phyloP scores from a whole-genome alignment of 306 rosid genomes.

The Glycine latifolia region DNA sequence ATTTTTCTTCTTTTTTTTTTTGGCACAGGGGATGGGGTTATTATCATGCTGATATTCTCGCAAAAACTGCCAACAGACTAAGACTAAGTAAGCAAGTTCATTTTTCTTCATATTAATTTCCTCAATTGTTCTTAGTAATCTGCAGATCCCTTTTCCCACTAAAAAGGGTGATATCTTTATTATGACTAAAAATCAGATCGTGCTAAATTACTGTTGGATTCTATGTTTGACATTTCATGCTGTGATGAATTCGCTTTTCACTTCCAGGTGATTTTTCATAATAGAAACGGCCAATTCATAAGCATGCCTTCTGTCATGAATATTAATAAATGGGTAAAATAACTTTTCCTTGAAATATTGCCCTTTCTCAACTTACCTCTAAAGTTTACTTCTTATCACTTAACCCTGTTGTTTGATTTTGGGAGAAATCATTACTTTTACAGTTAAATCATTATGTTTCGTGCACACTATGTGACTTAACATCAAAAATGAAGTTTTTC shows the following conservation, averaged over 20 bases:
- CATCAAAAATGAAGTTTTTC: not conserved
- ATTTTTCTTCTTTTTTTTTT: not conserved
- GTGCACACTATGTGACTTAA: not conserved
- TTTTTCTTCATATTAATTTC: not conserved
- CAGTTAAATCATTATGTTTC: not conserved
- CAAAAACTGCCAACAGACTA: not conserved
- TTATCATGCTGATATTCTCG: not conserved
- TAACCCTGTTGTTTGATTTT: not conserved
- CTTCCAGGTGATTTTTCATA: not conserved
- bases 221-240: not conserved
- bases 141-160: not conserved
- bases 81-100: not conserved
- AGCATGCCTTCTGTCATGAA: not conserved
- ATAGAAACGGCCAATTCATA: not conserved
- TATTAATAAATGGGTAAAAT: not conserved
- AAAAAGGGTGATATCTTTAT: not conserved
- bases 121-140: not conserved
- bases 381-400: not conserved
- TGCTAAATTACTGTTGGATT: not conserved
- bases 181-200: not conserved
- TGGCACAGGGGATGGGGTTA: not conserved
- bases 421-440: not conserved
- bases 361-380: slow-evolving; percentile 5
- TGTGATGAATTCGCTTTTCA: not conserved
- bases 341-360: not conserved